Conservation (phyloP, 208 protist species). For the Acanthamoeba royreba region DNA sequence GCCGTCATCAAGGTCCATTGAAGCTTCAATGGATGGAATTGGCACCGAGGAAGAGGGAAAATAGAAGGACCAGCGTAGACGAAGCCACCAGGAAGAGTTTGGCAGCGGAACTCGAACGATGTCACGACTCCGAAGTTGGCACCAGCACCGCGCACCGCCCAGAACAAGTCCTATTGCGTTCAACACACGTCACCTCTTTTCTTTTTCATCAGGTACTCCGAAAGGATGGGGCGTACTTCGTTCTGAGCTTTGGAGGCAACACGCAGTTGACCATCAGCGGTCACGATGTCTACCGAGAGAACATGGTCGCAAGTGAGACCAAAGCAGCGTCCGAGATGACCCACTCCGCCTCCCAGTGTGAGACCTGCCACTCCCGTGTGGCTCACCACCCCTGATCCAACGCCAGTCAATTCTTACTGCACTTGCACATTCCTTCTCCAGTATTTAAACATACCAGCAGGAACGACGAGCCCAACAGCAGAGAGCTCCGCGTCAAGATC, state of each 20-base stretch:
- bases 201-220: too few species aligned
- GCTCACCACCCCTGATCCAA: not conserved
- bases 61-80: not conserved
- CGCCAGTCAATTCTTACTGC: not conserved
- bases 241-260: not conserved
- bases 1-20: too few species aligned
- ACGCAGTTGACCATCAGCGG: not conserved
- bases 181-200: too few species aligned
- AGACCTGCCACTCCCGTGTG: conserved; percentile 40
- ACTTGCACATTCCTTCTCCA: not conserved
- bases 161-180: conserved; percentile 57
- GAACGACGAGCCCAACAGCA: not conserved
- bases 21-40: too few species aligned
- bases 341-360: conserved; percentile 35
- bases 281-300: not conserved
- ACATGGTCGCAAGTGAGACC: conserved; percentile 26
- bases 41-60: not conserved
- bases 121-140: conserved; percentile 61
- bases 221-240: too few species aligned
- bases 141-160: conserved; percentile 58
- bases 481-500: conserved; percentile 14
- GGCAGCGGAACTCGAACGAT: conserved; percentile 4
- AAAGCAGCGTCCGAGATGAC: not conserved
- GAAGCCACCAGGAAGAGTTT: not conserved
- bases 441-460: not conserved